Evolutionary conservation across 2,329 filamentous ascomycete species (phyloP).

Genomic region (Alternaria tenuissima): DNA sequence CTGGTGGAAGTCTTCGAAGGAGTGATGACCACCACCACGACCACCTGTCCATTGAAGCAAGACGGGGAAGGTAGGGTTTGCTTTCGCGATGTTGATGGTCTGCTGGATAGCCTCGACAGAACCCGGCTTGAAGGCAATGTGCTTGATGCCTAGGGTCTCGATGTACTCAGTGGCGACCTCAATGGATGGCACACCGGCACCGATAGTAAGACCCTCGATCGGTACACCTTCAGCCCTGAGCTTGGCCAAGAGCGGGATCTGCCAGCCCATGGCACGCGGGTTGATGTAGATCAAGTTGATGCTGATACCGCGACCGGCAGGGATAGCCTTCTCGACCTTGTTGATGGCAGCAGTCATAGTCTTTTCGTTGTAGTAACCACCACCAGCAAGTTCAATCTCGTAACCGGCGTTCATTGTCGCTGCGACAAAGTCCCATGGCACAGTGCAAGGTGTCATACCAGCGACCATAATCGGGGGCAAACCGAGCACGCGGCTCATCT

Average conservation of each 20-base stretch:
- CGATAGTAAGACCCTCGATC: constrained; percentile 59
- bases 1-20: constrained; percentile 60
- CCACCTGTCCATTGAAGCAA: constrained; percentile 61
- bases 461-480: constrained; percentile 59
- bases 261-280: constrained; percentile 62
- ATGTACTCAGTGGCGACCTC: constrained; percentile 60
- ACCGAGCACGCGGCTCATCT: constrained; percentile 62
- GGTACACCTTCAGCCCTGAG: constrained; percentile 57
- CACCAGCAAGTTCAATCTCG: constrained; percentile 59
- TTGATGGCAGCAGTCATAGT: constrained; percentile 57
- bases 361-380: constrained; percentile 59
- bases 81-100: constrained; percentile 58
- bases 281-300: constrained; percentile 64
- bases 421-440: constrained; percentile 60
- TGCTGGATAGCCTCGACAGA: constrained; percentile 56
- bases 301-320: constrained; percentile 60
- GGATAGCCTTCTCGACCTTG: constrained; percentile 55
- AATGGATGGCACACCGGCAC: constrained; percentile 58
- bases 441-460: constrained; percentile 59
- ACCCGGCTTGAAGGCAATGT: constrained; percentile 60
- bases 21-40: constrained; percentile 60
- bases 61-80: constrained; percentile 56
- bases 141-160: constrained; percentile 64
- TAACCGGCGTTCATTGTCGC: constrained; percentile 63
- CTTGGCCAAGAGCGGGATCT: constrained; percentile 60